Percentiles rank a stretch among this genome's conserved stretches.
These are phyloP conservation scores for Fusarium multiceps DNA, from an alignment of 2,329 filamentous ascomycete genomes.

Conservation along the genomic window DNA sequence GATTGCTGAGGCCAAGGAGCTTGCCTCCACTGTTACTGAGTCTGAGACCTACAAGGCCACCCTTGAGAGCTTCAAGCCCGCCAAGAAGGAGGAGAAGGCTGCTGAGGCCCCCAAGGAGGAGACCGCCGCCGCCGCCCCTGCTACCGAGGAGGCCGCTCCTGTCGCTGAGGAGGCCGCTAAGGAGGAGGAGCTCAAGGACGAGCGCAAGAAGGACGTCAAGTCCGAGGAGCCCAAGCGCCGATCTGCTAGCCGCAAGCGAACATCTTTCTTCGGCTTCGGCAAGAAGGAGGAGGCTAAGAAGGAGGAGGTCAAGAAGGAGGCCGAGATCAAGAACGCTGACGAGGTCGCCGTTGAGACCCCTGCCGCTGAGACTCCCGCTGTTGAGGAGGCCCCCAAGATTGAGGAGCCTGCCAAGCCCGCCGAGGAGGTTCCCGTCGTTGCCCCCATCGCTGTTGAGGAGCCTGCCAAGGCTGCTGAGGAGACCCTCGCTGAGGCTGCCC, in stretches of 20 bases:
- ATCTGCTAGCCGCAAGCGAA: constrained; percentile 73
- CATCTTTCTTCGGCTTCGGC: constrained; percentile 71
- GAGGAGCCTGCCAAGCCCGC: constrained; percentile 64
- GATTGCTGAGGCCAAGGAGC: constrained; percentile 85
- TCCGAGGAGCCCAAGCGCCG: constrained; percentile 71
- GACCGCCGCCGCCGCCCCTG: constrained; percentile 43
- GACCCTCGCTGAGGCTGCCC: constrained; percentile 50
- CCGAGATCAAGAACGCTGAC: constrained; percentile 54
- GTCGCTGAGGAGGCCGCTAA: constrained; percentile 51
- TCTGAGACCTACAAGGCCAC: constrained; percentile 90
- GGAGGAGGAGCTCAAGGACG: constrained; percentile 49
- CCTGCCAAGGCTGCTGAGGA: constrained; percentile 50
- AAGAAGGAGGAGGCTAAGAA: constrained; percentile 64
- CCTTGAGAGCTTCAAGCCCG: constrained; percentile 74
- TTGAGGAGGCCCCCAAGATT: constrained; percentile 66
- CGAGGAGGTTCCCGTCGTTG: constrained; percentile 51
- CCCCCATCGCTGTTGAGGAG: constrained; percentile 55
- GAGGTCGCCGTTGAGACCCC: constrained; percentile 48
- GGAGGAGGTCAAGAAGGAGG: constrained; percentile 61
- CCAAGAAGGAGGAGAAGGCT: constrained; percentile 58
- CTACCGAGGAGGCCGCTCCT: constrained; percentile 42
- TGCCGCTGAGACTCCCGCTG: constrained; percentile 56
- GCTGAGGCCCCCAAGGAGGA: constrained; percentile 52
- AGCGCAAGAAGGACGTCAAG: constrained; percentile 54
- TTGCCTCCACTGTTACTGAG: constrained; percentile 77